A percentile compares a stretch with the other conserved stretches of the same genome.
These are phyloP conservation scores for Tympanopsis confertula DNA, from an alignment of 2,329 filamentous ascomycete genomes.

Conservation along the genomic window DNA sequence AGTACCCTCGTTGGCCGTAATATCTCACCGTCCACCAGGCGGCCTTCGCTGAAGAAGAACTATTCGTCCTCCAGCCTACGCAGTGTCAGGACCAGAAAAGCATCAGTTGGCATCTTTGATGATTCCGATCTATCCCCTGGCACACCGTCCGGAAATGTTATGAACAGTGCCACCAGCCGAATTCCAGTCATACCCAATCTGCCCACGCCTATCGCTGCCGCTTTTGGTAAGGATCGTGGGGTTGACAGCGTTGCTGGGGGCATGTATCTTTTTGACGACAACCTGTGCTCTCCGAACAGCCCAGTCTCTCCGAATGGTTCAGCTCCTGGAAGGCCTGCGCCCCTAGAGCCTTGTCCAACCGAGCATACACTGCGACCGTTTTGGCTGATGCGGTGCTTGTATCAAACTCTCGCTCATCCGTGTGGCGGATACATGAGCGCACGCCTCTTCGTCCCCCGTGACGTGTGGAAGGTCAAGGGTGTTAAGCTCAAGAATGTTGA, in stretches of 20 bases:
- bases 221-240: background rate
- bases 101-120: background rate
- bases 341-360: conserved; percentile 82
- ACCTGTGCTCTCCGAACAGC: conserved; percentile 58
- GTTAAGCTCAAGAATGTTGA: conserved; percentile 87
- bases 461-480: conserved; percentile 87
- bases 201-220: background rate
- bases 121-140: background rate
- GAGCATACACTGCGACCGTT: conserved; percentile 86
- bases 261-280: conserved; percentile 71
- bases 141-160: background rate
- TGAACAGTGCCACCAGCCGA: no score
- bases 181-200: background rate
- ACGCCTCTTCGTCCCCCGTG: conserved; percentile 80
- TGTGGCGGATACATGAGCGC: conserved; percentile 85
- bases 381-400: conserved; percentile 92
- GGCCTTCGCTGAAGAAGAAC: background rate
- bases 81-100: background rate
- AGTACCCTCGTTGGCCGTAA: no score
- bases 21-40: background rate
- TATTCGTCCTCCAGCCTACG: background rate
- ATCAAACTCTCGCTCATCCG: conserved; percentile 83
- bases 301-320: conserved; percentile 53
- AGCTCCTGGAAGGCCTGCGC: conserved; percentile 55
- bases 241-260: conserved; percentile 49